Base-by-base conservation (phyloP, 306 rosid genomes). In the Spatholobus suberectus region DNA sequence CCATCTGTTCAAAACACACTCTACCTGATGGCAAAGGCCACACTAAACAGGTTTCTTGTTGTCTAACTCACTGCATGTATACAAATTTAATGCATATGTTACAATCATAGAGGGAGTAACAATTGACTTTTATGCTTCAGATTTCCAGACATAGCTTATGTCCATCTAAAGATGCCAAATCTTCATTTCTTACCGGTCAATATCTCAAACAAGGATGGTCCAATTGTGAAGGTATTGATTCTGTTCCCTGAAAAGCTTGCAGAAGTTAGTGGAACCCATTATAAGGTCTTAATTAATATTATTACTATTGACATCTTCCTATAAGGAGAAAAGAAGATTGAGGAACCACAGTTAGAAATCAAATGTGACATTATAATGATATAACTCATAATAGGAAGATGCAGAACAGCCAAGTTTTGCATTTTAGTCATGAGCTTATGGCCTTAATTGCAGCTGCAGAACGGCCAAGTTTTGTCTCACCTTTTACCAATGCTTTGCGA, bases 1-100 rank as follows among this genome's bases (percentile, higher is more conserved):
- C 95, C 98, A 20, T 96, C 99, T 58, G 98, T 96, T 84, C 99
- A 96, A 85, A 85, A 85, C 84, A 96, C 99, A 11, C 98, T 96
- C 70, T 92, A 91, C 88, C 90, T 85, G 65, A 96, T 96, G 99
- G 99, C 92, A 57, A 90, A 73, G 87, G 85, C 88, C 66, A 85
- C 89, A 51, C 91, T 96, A 47, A 89, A 75, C 89, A 88, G 97
- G 99, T 96, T 69, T 62, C 76, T 76, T 84, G 71, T 29, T 73
- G 11, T 24, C 73, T 20, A 20, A 34, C 46, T 69, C 20, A 57
- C 12, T 54, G 5, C 7, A 5, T 21, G 55, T 12, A 7, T 15
- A 26, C 20, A n/a, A 34, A 73, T 75, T 70, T 38, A 11, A 38
- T 79, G 68, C 82, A n/a, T 23, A 15, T 67, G 68, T 54, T 52